Conservation (phyloP, 2,329 filamentous ascomycete species). For the Fusarium buharicum region DNA sequence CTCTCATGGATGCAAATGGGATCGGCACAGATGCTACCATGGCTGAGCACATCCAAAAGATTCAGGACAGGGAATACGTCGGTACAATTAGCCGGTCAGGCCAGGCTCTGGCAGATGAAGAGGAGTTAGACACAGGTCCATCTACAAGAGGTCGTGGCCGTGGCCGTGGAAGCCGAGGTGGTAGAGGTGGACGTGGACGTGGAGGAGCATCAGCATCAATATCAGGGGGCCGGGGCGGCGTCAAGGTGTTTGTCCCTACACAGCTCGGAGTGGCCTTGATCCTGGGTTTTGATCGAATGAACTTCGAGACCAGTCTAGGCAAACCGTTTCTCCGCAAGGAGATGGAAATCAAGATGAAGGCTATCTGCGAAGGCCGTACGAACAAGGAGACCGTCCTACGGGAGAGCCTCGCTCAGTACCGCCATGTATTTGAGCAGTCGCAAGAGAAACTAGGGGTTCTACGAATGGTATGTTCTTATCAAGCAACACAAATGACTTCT, state of each 20-base stretch:
- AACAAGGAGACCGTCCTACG: constrained; percentile 79
- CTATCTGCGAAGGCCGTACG: constrained; percentile 88
- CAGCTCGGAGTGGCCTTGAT: constrained; percentile 91
- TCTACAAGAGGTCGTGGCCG: constrained; percentile 60
- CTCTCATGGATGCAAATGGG: constrained; percentile 97
- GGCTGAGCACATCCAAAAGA: constrained; percentile 97
- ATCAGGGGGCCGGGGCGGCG: constrained; percentile 58
- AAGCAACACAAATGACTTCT: constrained; percentile 2
- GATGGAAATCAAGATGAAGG: constrained; percentile 97
- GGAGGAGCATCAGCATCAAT: constrained; percentile 56
- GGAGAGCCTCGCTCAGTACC: constrained; percentile 88
- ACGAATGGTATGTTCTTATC: constrained; percentile 63
- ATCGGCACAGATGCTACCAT: constrained; percentile 99
- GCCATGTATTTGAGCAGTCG: constrained; percentile 84
- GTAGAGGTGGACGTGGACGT: constrained; percentile 49
- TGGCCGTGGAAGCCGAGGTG: constrained; percentile 58
- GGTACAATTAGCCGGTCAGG: constrained; percentile 65
- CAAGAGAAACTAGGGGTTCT: constrained; percentile 77
- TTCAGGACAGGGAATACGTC: constrained; percentile 90
- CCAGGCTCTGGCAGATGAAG: constrained; percentile 51
- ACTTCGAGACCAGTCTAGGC: constrained; percentile 89
- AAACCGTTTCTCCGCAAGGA: constrained; percentile 97
- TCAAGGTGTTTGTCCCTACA: constrained; percentile 93
- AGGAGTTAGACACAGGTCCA: constrained; percentile 52
- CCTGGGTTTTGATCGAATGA: constrained; percentile 93